Percentiles rank a stretch among this genome's conserved stretches.
phyloP scores from a whole-genome alignment of 2,329 filamentous ascomycete species.

The Aspergillus fijiensis region DNA sequence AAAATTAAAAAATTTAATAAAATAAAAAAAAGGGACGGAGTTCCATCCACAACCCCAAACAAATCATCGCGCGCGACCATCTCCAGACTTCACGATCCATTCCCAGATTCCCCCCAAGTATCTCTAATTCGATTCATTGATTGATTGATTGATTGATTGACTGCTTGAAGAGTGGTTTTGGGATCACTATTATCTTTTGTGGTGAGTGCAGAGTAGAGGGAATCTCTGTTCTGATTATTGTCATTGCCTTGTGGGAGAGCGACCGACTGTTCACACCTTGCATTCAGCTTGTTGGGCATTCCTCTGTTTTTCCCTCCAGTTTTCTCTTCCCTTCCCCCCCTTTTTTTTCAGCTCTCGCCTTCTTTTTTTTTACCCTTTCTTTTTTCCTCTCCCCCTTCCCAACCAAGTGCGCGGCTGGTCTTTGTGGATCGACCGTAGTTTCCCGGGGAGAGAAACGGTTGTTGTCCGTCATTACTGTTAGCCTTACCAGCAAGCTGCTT shows the following conservation, averaged over 20 bases:
- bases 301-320: slow-evolving; percentile 9
- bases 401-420: slow-evolving; percentile 12
- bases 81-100: slow-evolving; percentile 10
- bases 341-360: slow-evolving; percentile 7
- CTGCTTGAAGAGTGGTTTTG: neutral
- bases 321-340: neutral
- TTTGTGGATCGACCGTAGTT: slow-evolving; percentile 11
- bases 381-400: slow-evolving; percentile 1
- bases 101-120: neutral
- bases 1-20: slow-evolving; percentile 23
- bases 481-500: no score
- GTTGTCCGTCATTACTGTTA: no score
- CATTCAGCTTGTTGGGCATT: slow-evolving; percentile 15
- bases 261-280: neutral
- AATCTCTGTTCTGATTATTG: neutral
- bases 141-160: slow-evolving; percentile 1
- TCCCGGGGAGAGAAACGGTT: neutral
- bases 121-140: slow-evolving; percentile 1
- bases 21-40: slow-evolving; percentile 20
- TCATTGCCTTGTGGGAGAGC: neutral
- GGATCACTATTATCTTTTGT: no score
- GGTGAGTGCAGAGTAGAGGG: no score
- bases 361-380: neutral
- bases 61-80: slow-evolving; percentile 18
- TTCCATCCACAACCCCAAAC: slow-evolving; percentile 18